These are phyloP conservation scores for Chlorociboria aeruginascens DNA, from an alignment of 495 filamentous ascomycete species.

Conservation along the genomic window DNA sequence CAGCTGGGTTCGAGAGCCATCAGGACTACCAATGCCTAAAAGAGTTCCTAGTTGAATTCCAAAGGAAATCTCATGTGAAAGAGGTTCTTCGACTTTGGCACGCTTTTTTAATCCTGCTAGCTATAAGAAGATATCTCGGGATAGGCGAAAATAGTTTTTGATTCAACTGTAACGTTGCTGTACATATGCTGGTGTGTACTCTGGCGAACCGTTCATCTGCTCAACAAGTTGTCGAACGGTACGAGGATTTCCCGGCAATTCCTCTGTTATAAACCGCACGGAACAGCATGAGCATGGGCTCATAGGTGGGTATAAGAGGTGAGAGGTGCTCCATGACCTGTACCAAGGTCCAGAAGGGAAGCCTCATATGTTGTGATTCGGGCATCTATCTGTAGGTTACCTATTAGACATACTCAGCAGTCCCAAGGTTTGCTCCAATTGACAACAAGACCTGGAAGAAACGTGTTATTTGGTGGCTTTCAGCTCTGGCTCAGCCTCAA, in stretches of 20 bases:
- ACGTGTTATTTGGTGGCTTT: too few relatives aligned
- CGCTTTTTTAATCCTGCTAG: neutral
- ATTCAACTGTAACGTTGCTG: neutral
- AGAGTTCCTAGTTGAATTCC: conserved; percentile 1
- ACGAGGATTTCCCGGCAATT: conserved; percentile 1
- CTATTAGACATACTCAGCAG: too few relatives aligned
- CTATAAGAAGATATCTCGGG: conserved; percentile 1
- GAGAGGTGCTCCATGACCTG: conserved; percentile 14
- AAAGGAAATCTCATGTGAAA: conserved; percentile 1
- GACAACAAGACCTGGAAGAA: too few relatives aligned
- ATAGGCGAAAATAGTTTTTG: neutral
- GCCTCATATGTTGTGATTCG: too few relatives aligned
- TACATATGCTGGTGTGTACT: neutral
- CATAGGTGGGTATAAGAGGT: neutral
- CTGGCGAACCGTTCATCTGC: neutral
- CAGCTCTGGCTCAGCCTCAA: too few relatives aligned
- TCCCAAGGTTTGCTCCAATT: too few relatives aligned
- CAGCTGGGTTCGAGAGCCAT: too few relatives aligned
- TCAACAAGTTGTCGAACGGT: neutral
- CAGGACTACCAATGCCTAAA: neutral
- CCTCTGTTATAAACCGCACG: conserved; percentile 8
- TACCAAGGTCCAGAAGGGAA: too few relatives aligned
- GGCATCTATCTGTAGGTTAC: too few relatives aligned
- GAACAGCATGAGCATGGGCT: conserved; percentile 11
- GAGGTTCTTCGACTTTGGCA: neutral